Conservation (phyloP, 148 eudicot genomes). For the Hydrangea macrophylla region DNA sequence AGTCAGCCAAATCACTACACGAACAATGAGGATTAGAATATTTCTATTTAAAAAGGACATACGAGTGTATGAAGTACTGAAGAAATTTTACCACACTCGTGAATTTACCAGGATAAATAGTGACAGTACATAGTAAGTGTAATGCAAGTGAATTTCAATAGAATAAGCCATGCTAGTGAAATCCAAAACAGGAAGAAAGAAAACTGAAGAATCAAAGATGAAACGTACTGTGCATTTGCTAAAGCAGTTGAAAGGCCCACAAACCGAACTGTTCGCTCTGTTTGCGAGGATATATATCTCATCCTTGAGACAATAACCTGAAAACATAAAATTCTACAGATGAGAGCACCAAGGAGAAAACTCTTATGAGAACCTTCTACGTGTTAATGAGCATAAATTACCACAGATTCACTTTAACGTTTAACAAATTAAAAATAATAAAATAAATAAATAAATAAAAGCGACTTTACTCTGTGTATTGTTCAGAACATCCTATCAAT, state of each 20-base stretch:
- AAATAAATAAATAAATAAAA: too few species aligned
- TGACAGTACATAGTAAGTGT: neutral
- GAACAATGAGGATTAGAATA: neutral
- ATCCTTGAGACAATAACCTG: slow-evolving; percentile 97
- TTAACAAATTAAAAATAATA: too few species aligned
- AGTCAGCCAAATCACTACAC: slow-evolving; percentile 89
- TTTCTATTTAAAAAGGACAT: neutral
- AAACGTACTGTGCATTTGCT: slow-evolving; percentile 89
- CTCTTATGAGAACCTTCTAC: neutral
- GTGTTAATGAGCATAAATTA: neutral
- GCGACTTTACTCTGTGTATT: neutral
- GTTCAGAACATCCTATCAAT: neutral
- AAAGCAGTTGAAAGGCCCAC: slow-evolving; percentile 98
- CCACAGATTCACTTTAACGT: neutral
- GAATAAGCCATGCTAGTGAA: slow-evolving; percentile 1
- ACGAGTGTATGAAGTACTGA: slow-evolving; percentile 1
- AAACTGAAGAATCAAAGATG: neutral
- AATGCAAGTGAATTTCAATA: neutral
- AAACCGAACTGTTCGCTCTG: slow-evolving; percentile 87
- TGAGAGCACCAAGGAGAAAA: slow-evolving; percentile 14
- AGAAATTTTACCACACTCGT: neutral
- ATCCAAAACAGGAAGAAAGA: slow-evolving; percentile 7
- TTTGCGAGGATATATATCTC: slow-evolving; percentile 98
- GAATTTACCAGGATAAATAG: neutral
- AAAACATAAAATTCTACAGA: slow-evolving; percentile 10